phyloP scores from a whole-genome alignment of 768 basidiomycete species.

The Basidioascus undulatus region DNA sequence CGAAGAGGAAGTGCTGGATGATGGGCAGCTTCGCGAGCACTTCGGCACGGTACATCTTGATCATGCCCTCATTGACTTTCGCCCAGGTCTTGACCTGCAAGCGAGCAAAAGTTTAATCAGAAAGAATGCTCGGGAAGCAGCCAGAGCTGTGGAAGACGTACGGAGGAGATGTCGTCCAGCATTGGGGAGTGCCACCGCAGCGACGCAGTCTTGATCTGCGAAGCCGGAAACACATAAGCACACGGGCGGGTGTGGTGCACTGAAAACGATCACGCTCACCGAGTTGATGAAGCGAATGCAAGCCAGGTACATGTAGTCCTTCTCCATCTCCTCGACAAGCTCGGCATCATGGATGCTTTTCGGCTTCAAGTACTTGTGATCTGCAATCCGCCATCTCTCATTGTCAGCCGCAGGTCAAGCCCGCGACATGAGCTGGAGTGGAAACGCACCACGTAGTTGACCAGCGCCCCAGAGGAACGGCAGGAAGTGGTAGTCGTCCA shows the following conservation, averaged over 20 bases:
- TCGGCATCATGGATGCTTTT: constrained; percentile 82
- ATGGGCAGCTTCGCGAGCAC: constrained; percentile 89
- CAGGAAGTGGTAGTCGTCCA: constrained; percentile 71
- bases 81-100: constrained; percentile 38
- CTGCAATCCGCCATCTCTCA: too few relatives aligned
- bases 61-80: constrained; percentile 86
- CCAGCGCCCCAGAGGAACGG: constrained; percentile 72
- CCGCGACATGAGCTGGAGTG: neutral
- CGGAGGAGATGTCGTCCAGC: constrained; percentile 59
- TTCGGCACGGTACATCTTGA: constrained; percentile 93
- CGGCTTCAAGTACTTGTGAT: constrained; percentile 70
- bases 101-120: too few relatives aligned
- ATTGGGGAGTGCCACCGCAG: constrained; percentile 96
- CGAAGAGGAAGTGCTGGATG: constrained; percentile 87
- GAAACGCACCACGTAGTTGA: constrained; percentile 32
- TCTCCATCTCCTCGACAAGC: constrained; percentile 70
- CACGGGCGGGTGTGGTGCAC: too few relatives aligned
- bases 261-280: constrained; percentile 24
- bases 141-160: neutral
- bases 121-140: too few relatives aligned
- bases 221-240: neutral
- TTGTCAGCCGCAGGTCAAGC: too few relatives aligned
- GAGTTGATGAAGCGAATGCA: constrained; percentile 81
- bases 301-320: constrained; percentile 88
- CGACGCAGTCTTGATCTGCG: constrained; percentile 78